Evolutionary conservation across 108 stramenopile genomes (phyloP).

Genomic region (Cyclostephanos tholiformis): DNA sequence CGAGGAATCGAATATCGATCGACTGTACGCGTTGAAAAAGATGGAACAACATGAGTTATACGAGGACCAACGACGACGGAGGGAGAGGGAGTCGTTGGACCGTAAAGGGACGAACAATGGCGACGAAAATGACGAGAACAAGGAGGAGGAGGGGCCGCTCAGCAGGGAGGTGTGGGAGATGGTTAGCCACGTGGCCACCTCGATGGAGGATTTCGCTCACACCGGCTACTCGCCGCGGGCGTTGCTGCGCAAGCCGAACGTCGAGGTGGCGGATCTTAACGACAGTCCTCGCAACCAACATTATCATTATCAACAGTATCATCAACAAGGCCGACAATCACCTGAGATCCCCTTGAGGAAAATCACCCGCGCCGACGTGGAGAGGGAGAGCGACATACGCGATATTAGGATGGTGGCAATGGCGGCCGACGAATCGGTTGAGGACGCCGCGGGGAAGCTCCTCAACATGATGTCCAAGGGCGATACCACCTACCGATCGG

Average conservation of each 20-base stretch:
- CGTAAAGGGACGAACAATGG: neutral
- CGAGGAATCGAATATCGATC: slow-evolving; percentile 46
- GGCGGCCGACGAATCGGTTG: slow-evolving; percentile 61
- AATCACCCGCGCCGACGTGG: slow-evolving; percentile 61
- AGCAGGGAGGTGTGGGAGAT: slow-evolving; percentile 65
- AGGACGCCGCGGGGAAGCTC: slow-evolving; percentile 60
- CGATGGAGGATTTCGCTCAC: slow-evolving; percentile 76
- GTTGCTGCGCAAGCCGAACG: neutral
- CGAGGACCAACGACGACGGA: slow-evolving; percentile 46
- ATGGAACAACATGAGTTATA: slow-evolving; percentile 47
- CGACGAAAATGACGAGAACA: no score
- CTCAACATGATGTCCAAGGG: slow-evolving; percentile 59
- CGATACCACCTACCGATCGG: slow-evolving; percentile 69
- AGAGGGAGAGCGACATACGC: slow-evolving; percentile 59
- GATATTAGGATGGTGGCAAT: slow-evolving; percentile 59
- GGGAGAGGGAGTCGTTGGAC: slow-evolving; percentile 26
- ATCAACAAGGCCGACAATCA: slow-evolving; percentile 10
- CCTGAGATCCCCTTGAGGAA: slow-evolving; percentile 8
- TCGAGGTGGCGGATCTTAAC: neutral
- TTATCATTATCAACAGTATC: slow-evolving; percentile 7
- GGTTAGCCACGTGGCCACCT: slow-evolving; percentile 52
- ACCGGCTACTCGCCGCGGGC: slow-evolving; percentile 51
- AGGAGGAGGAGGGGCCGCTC: slow-evolving; percentile 13
- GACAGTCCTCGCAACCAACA: slow-evolving; percentile 9
- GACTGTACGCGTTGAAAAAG: slow-evolving; percentile 22